phyloP scores from a whole-genome alignment of 257 asterid species.

The Catharanthus roseus region DNA sequence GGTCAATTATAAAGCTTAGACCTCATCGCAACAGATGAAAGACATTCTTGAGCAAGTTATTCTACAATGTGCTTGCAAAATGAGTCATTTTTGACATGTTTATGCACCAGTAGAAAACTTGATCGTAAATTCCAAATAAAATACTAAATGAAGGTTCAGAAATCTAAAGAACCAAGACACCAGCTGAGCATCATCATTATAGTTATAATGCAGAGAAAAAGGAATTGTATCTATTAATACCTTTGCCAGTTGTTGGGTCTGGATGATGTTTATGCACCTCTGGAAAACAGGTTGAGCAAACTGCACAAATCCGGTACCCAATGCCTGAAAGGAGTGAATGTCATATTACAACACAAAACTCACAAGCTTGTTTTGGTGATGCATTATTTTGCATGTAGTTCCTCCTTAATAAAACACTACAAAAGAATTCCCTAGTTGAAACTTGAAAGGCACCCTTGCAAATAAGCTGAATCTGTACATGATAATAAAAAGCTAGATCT shows the following conservation, averaged over 20 bases:
- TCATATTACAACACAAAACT: neutral
- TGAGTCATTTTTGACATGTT: neutral
- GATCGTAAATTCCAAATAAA: neutral
- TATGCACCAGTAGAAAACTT: neutral
- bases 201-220: neutral
- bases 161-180: neutral
- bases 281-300: slow-evolving; percentile 91
- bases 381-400: too few relatives aligned
- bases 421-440: neutral
- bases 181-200: neutral
- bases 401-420: neutral
- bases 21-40: neutral
- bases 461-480: neutral
- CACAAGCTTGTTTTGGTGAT: neutral
- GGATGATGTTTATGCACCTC: slow-evolving; percentile 93
- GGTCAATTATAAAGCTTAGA: too few relatives aligned
- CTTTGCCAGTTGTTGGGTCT: slow-evolving; percentile 92
- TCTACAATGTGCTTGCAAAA: neutral
- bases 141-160: neutral
- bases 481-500: neutral
- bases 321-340: slow-evolving; percentile 52
- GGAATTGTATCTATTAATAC: slow-evolving; percentile 34
- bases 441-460: neutral
- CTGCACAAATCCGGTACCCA: slow-evolving; percentile 80
- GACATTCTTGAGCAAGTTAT: neutral